Percentiles rank a stretch among this genome's conserved stretches.
Evolutionary conservation across 2,329 filamentous ascomycete species (phyloP).

Genomic region (Trichoderma asperellum): DNA sequence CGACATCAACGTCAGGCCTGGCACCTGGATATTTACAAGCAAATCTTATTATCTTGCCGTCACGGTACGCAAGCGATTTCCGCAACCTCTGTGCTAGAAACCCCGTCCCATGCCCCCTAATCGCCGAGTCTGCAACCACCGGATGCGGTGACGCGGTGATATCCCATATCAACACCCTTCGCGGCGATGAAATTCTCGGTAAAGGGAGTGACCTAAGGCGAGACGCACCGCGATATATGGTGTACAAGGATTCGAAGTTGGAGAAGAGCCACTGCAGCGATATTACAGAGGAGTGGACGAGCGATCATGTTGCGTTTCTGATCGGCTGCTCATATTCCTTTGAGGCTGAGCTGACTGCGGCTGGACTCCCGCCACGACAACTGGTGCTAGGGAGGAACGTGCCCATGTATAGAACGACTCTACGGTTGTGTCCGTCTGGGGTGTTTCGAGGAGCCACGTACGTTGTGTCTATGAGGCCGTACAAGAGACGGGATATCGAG

Average conservation of each 20-base stretch:
- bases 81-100: slow-evolving; percentile 62
- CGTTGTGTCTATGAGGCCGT: slow-evolving; percentile 68
- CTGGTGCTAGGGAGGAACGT: slow-evolving; percentile 54
- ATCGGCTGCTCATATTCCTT: slow-evolving; percentile 69
- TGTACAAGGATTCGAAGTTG: slow-evolving; percentile 57
- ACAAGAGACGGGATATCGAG: slow-evolving; percentile 53
- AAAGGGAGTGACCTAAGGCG: slow-evolving; percentile 58
- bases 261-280: slow-evolving; percentile 45
- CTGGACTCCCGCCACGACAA: slow-evolving; percentile 58
- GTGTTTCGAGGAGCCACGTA: slow-evolving; percentile 59
- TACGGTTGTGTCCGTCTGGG: slow-evolving; percentile 61
- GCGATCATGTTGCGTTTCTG: slow-evolving; percentile 63
- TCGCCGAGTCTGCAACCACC: slow-evolving; percentile 54
- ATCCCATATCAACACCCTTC: slow-evolving; percentile 36
- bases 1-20: slow-evolving; percentile 56
- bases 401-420: slow-evolving; percentile 63
- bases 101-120: slow-evolving; percentile 64
- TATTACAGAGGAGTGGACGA: slow-evolving; percentile 57
- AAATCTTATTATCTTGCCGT: slow-evolving; percentile 64
- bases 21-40: slow-evolving; percentile 62
- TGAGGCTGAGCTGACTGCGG: slow-evolving; percentile 57
- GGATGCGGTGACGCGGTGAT: slow-evolving; percentile 50
- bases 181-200: slow-evolving; percentile 38
- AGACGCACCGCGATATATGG: slow-evolving; percentile 61
- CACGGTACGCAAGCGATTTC: slow-evolving; percentile 61